These are phyloP conservation scores for Solanum hybrid DNA, from an alignment of 305 asterid genomes.

Conservation along the genomic window DNA sequence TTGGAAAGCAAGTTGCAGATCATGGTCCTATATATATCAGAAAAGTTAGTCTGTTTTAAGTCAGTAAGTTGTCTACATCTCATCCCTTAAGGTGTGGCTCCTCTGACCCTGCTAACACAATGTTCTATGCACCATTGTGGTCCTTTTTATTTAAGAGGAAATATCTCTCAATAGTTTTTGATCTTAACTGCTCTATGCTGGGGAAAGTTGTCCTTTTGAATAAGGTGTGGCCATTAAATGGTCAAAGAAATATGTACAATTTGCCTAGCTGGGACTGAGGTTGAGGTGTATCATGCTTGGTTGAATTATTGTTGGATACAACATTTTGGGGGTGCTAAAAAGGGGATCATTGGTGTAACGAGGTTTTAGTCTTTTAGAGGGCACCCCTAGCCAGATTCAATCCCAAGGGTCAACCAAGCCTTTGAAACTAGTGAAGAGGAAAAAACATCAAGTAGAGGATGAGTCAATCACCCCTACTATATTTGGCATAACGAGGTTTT, in stretches of 20 bases:
- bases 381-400: neutral
- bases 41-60: neutral
- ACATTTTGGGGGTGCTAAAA: neutral
- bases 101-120: neutral
- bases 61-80: neutral
- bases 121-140: neutral
- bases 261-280: neutral
- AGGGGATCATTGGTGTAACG: fast-evolving
- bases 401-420: neutral
- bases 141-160: neutral
- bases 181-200: neutral
- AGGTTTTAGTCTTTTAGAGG: neutral
- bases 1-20: neutral
- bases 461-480: neutral
- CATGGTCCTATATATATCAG: neutral
- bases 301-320: neutral
- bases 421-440: neutral
- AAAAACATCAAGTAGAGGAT: too few relatives aligned
- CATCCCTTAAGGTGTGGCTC: neutral
- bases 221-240: neutral
- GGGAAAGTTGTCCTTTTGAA: neutral
- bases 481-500: neutral
- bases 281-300: neutral
- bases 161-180: neutral
- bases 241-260: neutral